Base-by-base conservation (phyloP, 2,329 filamentous ascomycete genomes). In the Chrysosporium keratinophilum region DNA sequence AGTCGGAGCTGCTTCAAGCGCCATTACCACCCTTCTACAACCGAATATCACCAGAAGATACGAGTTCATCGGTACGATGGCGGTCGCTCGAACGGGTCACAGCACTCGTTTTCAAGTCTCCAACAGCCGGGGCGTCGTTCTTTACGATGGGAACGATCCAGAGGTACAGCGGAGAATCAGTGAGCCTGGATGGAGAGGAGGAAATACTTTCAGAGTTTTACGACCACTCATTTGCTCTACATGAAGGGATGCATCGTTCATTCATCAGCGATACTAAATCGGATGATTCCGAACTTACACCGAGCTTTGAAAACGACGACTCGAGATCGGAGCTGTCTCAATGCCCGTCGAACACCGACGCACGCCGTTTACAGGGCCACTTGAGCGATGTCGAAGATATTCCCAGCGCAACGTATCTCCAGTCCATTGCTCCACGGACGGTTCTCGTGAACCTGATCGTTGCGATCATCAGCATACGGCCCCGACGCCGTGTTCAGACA, bases 391-490 rank as follows among this genome's bases (percentile, higher is more conserved):
- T 96, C 12, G 77, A 78, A 50, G 79, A 84, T 56, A 74, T 96
- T 9, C 90, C 90, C 0, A 77, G 75, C 17, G 83, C 87, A 0
- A 64, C 66, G 1, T 80, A 85, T 61, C 74, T 95, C 5, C 65
- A 75, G 9, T 78, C 78, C 0, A 84, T 94, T 45, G 74, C 78
- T 31, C 90, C 89, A 0, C 85, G 89, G 64, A 95, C 88, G 0
- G 81, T 90, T 65, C 89, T 88, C 0, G 79, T 90, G 23, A 88
- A 89, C 65, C 67, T 95, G 5, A 78, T 96, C n/a, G 87, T 83
- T 10, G 87, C 84, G 2, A 75, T 96, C 45, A 83, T 95, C 57
- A 82, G 84, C 11, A 77, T 88, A 47, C 77, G 84, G 0, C 76
- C 82, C 37, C 76, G 85, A 1, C 81, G 86, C 20, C 77, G 77